Evolutionary conservation across 2,329 filamentous ascomycete species (phyloP), one percentile per base, ranked within the genome.

Genomic region (Phaeosphaeria sp.): DNA sequence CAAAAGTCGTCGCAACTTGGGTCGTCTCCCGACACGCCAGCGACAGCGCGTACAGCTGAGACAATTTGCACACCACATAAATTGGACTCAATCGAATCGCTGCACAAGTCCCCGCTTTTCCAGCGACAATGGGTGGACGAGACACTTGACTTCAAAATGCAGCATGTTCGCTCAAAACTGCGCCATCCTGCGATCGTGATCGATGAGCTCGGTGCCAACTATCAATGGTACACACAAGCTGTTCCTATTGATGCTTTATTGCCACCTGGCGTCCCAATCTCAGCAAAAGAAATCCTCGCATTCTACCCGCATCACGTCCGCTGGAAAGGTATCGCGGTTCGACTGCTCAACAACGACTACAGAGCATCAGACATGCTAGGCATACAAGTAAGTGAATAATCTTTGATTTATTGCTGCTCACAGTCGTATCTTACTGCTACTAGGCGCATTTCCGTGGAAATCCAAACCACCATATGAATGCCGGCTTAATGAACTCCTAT

Each of bases 301-400:
- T 74, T 62, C 60, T 74, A 72, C 30, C 71, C 72, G 0, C 69
- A 73, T 43, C 68, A 73, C 44, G 51, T 69, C 11, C 64, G 64
- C 1, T 66, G 63, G 63, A 63, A 58, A 51, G 61, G 55, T 4
- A 55, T 73, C 3, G 67, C 64, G 61, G n/a, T 68, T 2, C 66
- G 72, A 0, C 60, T 73, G 1, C 42, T 60, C 6, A 62, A 64
- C 10, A 73, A 72, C 22, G 54, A 60, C 10, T 73, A 66, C 39
- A 55, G 55, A 1, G 65, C 66, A 1, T 3, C 46, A 44, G 66
- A 70, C 4, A 65, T 72, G 3, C 21, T 68, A 5, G 65, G 49
- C 9, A 69, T 72, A 23, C 65, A 71, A 30, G 66, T 61, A 52
- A 10, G 58, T 46, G 6, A 15, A 3, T 30, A 5, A 1, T 9